Evolutionary conservation across 495 filamentous ascomycete species (phyloP).

Genomic region (Pseudoneurospora amorphoporcata): DNA sequence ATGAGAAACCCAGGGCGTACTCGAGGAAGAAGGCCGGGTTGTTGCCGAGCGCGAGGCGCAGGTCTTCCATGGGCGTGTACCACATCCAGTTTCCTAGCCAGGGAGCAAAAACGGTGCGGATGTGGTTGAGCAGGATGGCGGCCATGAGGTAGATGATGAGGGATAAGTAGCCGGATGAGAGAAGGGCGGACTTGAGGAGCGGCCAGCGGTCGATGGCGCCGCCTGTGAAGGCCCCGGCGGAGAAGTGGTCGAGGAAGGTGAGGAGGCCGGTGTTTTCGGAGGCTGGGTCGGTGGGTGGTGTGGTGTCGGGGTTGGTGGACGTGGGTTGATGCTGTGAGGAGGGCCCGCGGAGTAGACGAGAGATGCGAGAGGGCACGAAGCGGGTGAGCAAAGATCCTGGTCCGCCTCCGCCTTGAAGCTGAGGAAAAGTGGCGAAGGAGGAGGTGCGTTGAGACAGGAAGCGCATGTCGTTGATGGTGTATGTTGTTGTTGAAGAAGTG

Average conservation of each 20-base stretch:
- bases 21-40: slow-evolving; percentile 19
- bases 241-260: slow-evolving; percentile 2
- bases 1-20: slow-evolving; percentile 1
- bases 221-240: slow-evolving; percentile 2
- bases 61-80: slow-evolving; percentile 14
- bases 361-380: neutral
- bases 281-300: neutral
- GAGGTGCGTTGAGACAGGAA: neutral
- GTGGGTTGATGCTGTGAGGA: neutral
- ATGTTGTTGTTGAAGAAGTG: neutral
- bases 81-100: slow-evolving; percentile 7
- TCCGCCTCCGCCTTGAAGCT: neutral
- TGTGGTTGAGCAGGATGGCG: slow-evolving; percentile 16
- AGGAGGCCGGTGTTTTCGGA: neutral
- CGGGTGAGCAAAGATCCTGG: neutral
- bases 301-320: neutral
- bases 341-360: neutral
- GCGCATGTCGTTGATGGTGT: slow-evolving; percentile 9
- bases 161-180: slow-evolving; percentile 4
- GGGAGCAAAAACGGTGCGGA: slow-evolving; percentile 12
- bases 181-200: slow-evolving; percentile 1
- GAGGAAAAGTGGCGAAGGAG: slow-evolving; percentile 4
- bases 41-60: slow-evolving; percentile 8
- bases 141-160: slow-evolving; percentile 2
- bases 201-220: slow-evolving; percentile 1